A percentile compares a stretch with the other conserved stretches of the same genome.
Evolutionary conservation across 2,329 filamentous ascomycete species (phyloP).

Genomic region (Fusarium guadeloupense): DNA sequence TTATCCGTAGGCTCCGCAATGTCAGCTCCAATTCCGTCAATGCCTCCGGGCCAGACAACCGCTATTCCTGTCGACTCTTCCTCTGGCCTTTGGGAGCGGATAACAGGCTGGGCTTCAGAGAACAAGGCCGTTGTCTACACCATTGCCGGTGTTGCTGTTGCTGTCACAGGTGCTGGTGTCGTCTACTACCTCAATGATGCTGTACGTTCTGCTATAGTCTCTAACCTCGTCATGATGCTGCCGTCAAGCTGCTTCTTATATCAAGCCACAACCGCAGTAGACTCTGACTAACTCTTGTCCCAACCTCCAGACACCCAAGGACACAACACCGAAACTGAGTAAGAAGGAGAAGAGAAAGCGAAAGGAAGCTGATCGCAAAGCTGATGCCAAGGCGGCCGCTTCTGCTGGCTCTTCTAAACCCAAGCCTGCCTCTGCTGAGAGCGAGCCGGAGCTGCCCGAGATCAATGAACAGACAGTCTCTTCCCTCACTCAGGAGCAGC

Average conservation of each 20-base stretch:
- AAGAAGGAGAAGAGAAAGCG: constrained; percentile 92
- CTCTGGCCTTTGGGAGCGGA: constrained; percentile 84
- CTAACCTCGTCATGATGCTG: constrained; percentile 4
- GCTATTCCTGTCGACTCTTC: constrained; percentile 64
- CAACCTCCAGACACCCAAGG: constrained; percentile 54
- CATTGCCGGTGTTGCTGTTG: constrained; percentile 91
- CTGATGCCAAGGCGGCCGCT: constrained; percentile 53
- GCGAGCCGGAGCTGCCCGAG: constrained; percentile 75
- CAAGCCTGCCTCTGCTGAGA: constrained; percentile 63
- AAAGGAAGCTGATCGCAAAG: constrained; percentile 77
- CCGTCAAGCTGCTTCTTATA: constrained; percentile 7
- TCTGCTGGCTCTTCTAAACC: constrained; percentile 51
- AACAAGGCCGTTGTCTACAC: constrained; percentile 97
- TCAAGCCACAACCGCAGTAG: constrained; percentile 32
- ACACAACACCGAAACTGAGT: constrained; percentile 74
- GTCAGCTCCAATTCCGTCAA: constrained; percentile 59
- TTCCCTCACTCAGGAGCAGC: constrained; percentile 68
- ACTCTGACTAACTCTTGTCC: constrained; percentile 25
- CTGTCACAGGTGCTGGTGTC: constrained; percentile 89
- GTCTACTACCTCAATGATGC: constrained; percentile 84
- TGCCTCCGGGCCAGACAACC: constrained; percentile 56
- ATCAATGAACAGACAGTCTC: constrained; percentile 66
- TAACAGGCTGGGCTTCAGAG: constrained; percentile 91
- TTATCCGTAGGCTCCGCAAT: constrained; percentile 47
- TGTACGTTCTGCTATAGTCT: constrained; percentile 53